A percentile compares a stretch with the other conserved stretches of the same genome.
Evolutionary conservation across 345 rosid genomes (phyloP).

Genomic region (Bruguiera gymnorhiza): DNA sequence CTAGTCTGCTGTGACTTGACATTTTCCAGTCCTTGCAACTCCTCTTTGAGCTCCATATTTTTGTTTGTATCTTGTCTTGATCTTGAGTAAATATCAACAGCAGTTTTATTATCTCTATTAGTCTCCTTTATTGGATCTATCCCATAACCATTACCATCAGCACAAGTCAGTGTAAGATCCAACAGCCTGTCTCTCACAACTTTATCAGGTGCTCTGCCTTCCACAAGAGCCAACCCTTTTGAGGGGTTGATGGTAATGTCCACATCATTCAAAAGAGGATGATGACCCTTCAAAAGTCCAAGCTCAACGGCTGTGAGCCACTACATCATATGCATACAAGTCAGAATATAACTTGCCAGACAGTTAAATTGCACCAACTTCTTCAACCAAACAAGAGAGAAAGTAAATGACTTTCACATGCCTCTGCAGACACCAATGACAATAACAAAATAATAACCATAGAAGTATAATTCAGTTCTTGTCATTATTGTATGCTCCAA

Average conservation of each 20-base stretch:
- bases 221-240: slow-evolving; percentile 49
- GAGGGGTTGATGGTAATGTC: slow-evolving; percentile 73
- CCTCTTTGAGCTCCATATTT: slow-evolving; percentile 29
- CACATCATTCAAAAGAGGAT: slow-evolving; percentile 84
- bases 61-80: slow-evolving; percentile 28
- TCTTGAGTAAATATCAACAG: slow-evolving; percentile 20
- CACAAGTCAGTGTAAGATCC: slow-evolving; percentile 35
- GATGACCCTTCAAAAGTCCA: slow-evolving; percentile 94
- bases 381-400: slow-evolving; percentile 13
- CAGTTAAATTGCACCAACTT: neutral
- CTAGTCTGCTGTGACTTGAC: slow-evolving; percentile 28
- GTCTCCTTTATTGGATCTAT: slow-evolving; percentile 30
- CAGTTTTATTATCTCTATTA: slow-evolving; percentile 35
- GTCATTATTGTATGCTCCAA: neutral
- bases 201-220: slow-evolving; percentile 41
- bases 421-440: neutral
- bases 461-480: neutral
- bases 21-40: slow-evolving; percentile 29
- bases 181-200: slow-evolving; percentile 36
- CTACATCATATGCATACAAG: slow-evolving; percentile 38
- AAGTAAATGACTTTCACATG: slow-evolving; percentile 7
- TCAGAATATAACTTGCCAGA: slow-evolving; percentile 20
- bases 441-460: neutral
- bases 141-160: slow-evolving; percentile 50
- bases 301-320: slow-evolving; percentile 95